These are phyloP conservation scores for Knufia fluminis DNA, from an alignment of 2,329 filamentous ascomycete genomes.

Conservation along the genomic window DNA sequence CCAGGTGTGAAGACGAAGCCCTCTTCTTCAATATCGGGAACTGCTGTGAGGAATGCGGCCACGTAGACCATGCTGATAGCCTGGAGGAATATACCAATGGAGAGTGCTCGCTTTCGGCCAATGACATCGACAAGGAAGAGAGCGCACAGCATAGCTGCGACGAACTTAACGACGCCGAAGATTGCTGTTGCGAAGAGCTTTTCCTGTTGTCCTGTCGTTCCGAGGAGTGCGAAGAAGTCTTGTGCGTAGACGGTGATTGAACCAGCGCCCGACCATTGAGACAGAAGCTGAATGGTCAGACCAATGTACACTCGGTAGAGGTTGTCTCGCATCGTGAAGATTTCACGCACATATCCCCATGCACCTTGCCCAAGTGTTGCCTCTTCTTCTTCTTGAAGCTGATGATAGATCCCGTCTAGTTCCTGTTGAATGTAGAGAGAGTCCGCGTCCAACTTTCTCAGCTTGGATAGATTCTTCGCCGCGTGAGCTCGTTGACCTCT, in stretches of 20 bases:
- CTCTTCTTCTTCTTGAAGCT: slow-evolving; percentile 62
- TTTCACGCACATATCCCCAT: slow-evolving; percentile 58
- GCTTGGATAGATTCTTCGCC: slow-evolving; percentile 38
- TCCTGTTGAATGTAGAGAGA: slow-evolving; percentile 55
- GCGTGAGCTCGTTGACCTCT: slow-evolving; percentile 46
- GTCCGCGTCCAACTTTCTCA: slow-evolving; percentile 52
- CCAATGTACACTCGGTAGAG: slow-evolving; percentile 64
- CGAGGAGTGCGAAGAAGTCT: slow-evolving; percentile 63
- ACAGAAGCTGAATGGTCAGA: slow-evolving; percentile 59
- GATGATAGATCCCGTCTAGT: slow-evolving; percentile 53
- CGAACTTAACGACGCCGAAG: slow-evolving; percentile 66
- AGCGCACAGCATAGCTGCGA: slow-evolving; percentile 58
- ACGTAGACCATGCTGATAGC: slow-evolving; percentile 47
- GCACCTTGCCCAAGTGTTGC: slow-evolving; percentile 59
- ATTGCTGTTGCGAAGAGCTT: slow-evolving; percentile 64
- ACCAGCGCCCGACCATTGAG: slow-evolving; percentile 64
- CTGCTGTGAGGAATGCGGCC: slow-evolving; percentile 39
- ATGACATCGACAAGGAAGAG: slow-evolving; percentile 72
- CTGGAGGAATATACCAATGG: slow-evolving; percentile 41
- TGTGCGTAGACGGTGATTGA: slow-evolving; percentile 69
- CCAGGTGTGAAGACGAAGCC: slow-evolving; percentile 17
- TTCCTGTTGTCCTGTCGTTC: slow-evolving; percentile 58
- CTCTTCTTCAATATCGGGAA: slow-evolving; percentile 25
- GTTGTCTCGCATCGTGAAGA: slow-evolving; percentile 59
- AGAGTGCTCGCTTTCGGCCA: slow-evolving; percentile 55